A percentile compares a stretch with the other conserved stretches of the same genome.
These are phyloP conservation scores for Thraustotheca clavata DNA, from an alignment of 352 stramenopile species.

Conservation along the genomic window DNA sequence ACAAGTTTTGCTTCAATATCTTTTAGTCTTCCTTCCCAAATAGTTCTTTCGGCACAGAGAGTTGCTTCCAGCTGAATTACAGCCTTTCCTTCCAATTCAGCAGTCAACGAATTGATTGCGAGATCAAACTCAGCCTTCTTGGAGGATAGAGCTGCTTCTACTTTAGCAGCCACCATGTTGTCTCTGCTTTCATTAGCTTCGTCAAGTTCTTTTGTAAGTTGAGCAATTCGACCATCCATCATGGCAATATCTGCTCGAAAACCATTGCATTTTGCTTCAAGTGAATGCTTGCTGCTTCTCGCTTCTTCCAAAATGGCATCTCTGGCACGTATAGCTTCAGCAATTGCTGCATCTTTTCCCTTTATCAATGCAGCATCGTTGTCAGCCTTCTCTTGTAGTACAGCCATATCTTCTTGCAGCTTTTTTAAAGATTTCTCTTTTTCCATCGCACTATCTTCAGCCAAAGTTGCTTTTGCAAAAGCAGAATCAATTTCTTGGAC, in stretches of 20 bases:
- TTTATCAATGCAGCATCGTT: conserved; percentile 18
- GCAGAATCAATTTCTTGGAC: not conserved
- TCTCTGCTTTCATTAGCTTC: not conserved
- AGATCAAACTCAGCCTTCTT: too few relatives aligned
- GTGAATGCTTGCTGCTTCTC: not conserved
- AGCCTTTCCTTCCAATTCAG: too few relatives aligned
- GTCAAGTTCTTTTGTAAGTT: not conserved
- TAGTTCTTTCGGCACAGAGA: too few relatives aligned
- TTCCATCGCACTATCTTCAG: not conserved
- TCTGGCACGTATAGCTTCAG: conserved; percentile 6
- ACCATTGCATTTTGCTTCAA: not conserved
- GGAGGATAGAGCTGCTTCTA: too few relatives aligned
- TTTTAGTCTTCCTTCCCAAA: too few relatives aligned
- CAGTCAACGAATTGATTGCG: too few relatives aligned
- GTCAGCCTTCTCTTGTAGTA: conserved; percentile 24
- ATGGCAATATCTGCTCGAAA: too few relatives aligned
- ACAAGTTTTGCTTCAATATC: not conserved
- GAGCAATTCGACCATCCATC: too few relatives aligned
- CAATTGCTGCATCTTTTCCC: conserved; percentile 23
- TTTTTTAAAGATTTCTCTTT: not conserved
- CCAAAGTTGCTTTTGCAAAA: not conserved
- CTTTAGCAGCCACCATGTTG: too few relatives aligned
- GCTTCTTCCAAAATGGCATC: conserved; percentile 3
- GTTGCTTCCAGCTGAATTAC: not conserved
- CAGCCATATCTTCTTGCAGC: not conserved